Evolutionary conservation across 2,329 filamentous ascomycete species (phyloP), one percentile per base, ranked within the genome.

Genomic region (Talaromyces funiculosus): DNA sequence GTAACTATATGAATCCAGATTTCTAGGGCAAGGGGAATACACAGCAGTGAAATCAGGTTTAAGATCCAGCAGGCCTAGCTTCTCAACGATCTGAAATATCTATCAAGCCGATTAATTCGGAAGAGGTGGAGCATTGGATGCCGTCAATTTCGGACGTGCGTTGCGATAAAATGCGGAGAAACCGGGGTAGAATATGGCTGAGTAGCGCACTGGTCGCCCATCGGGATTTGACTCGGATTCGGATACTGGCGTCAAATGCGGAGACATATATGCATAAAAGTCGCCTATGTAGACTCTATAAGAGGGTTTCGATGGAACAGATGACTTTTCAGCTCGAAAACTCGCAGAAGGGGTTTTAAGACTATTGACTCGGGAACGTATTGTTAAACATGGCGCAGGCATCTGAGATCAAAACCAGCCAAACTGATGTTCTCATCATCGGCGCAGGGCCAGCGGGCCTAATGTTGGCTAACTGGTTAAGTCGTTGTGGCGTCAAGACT

Each of bases 391-490:
- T 47, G 43, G 29, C 22, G 14, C 43, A 47, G 10, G 8, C 22
- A 47, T n/a, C 22, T 9, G 3, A 26, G 7, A 47, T 47, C 43
- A n/a, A 29, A 16, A 47, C 43, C 14, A 47, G 43, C 24, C 43
- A 47, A 47, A 29, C 43, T 20, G 57, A 60, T 54, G 57, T 60
- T 22, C 8, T 47, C 43, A 47, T 47, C 14, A 3, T 47, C 43
- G 43, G 43, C 12, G 43, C 43, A 9, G 43, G 43, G 22, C 43
- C 43, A 5, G 43, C 43, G 4, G 77, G 77, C 12, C 70, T 81
- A 8, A 78, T 82, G 69, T 73, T 78, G n/a, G 79, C 78, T 12
- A 77, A 77, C 12, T 82, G 81, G 75, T 76, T 82, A 68, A 73
- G 79, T 9, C 74, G 75, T 43, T 81, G 77, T 63, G 77, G 77